Conservation (phyloP, 768 basidiomycete species). For the Amanita pseudoporphyria region DNA sequence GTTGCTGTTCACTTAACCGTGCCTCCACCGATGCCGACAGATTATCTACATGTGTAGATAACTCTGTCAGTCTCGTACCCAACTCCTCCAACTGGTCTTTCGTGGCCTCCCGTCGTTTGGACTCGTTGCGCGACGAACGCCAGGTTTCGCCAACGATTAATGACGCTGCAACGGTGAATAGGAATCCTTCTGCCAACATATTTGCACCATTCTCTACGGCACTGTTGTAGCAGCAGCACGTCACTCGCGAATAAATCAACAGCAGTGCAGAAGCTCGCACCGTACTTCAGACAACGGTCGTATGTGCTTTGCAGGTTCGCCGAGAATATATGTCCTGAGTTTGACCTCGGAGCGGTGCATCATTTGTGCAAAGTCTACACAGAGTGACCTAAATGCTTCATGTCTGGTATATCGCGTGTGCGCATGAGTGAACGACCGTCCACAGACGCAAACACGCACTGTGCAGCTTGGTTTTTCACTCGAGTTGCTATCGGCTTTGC, state of each 20-base stretch:
- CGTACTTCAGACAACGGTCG: slow-evolving; percentile 70
- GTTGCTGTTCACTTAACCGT: slow-evolving; percentile 31
- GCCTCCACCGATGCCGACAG: slow-evolving; percentile 35
- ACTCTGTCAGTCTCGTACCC: slow-evolving; percentile 30
- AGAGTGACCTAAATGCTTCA: slow-evolving; percentile 59
- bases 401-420: slow-evolving; percentile 31
- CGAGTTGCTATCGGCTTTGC: slow-evolving; percentile 72
- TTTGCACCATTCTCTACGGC: slow-evolving; percentile 86
- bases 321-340: slow-evolving; percentile 67
- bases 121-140: slow-evolving; percentile 59
- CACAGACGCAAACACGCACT: slow-evolving; percentile 35
- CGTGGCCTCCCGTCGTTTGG: slow-evolving; percentile 62
- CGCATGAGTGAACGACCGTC: background rate
- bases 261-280: slow-evolving; percentile 26
- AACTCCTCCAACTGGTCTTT: slow-evolving; percentile 64
- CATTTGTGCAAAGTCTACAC: slow-evolving; percentile 64
- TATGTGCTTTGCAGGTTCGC: slow-evolving; percentile 63
- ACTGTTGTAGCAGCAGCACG: slow-evolving; percentile 23
- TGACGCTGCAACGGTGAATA: slow-evolving; percentile 65
- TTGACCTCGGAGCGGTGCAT: slow-evolving; percentile 69
- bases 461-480: slow-evolving; percentile 61
- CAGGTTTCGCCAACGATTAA: slow-evolving; percentile 73
- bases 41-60: slow-evolving; percentile 32
- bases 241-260: background rate
- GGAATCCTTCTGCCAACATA: slow-evolving; percentile 74